Percentiles rank a stretch among this genome's conserved stretches.
These are phyloP conservation scores for Davidsoniella neocaledoniae DNA, from an alignment of 2,329 filamentous ascomycete species.

Conservation along the genomic window DNA sequence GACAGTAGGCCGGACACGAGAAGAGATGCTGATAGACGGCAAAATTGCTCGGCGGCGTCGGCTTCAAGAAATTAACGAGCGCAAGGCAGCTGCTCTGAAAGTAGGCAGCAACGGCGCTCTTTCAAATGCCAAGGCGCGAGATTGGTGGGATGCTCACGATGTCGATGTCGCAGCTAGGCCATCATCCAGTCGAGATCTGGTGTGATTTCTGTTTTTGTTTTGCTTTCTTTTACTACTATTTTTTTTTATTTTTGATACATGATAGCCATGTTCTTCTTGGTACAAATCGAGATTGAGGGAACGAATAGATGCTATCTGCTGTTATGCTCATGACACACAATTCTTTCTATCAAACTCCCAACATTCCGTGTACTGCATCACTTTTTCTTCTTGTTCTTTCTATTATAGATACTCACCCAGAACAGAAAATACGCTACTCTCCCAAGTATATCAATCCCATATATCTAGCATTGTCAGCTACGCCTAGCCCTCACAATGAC, in stretches of 20 bases:
- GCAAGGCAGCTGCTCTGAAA: conserved; percentile 5
- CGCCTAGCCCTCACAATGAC: too few relatives aligned
- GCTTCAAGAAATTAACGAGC: conserved; percentile 28
- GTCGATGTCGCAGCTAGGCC: conserved; percentile 8
- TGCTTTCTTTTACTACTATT: neutral
- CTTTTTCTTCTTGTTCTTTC: neutral
- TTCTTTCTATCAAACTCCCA: too few relatives aligned
- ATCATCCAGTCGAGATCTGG: neutral
- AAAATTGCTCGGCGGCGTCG: conserved; percentile 30
- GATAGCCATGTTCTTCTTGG: neutral
- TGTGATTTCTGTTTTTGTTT: neutral
- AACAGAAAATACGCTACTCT: too few relatives aligned
- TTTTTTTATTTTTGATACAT: conserved; percentile 1
- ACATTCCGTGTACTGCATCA: too few relatives aligned
- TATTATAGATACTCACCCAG: neutral
- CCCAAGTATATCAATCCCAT: too few relatives aligned
- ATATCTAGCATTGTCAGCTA: too few relatives aligned
- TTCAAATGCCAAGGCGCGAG: conserved; percentile 4
- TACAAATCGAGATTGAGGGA: too few relatives aligned
- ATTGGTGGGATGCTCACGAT: conserved; percentile 25
- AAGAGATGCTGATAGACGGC: conserved; percentile 36
- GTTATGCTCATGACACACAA: too few relatives aligned
- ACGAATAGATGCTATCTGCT: too few relatives aligned
- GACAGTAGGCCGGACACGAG: conserved; percentile 28
- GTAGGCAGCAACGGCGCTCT: neutral